Percentiles rank a stretch among this genome's conserved stretches.
These are phyloP conservation scores for Fusarium incarnatum DNA, from an alignment of 2,329 filamentous ascomycete species.

Conservation along the genomic window DNA sequence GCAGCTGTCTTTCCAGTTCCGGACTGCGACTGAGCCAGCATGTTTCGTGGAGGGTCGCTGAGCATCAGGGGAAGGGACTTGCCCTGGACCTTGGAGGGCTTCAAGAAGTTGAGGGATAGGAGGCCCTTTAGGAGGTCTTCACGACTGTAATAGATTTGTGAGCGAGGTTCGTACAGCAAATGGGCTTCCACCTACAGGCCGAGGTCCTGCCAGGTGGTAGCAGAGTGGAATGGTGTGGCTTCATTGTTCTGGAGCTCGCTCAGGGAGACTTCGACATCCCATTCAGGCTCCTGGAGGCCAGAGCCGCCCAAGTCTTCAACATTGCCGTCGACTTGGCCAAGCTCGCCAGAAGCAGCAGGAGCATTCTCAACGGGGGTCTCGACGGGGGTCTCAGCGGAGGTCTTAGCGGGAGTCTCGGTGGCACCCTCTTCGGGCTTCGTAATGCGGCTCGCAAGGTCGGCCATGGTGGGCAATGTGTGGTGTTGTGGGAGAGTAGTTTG, in stretches of 20 bases:
- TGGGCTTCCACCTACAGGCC: constrained; percentile 70
- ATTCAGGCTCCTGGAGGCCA: constrained; percentile 76
- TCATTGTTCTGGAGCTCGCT: constrained; percentile 89
- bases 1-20: constrained; percentile 98
- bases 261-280: constrained; percentile 92
- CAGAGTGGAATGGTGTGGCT: constrained; percentile 88
- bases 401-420: constrained; percentile 17
- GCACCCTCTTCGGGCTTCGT: constrained; percentile 56
- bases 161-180: constrained; percentile 3
- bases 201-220: constrained; percentile 85
- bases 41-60: constrained; percentile 85
- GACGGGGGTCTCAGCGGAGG: constrained; percentile 7
- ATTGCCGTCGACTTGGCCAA: constrained; percentile 54
- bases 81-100: constrained; percentile 98
- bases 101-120: constrained; percentile 85
- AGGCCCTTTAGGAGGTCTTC: constrained; percentile 79
- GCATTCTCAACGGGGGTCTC: constrained; percentile 35
- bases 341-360: constrained; percentile 39
- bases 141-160: constrained; percentile 45
- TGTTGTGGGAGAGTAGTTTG: constrained; percentile 4
- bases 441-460: constrained; percentile 65
- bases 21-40: constrained; percentile 99
- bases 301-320: constrained; percentile 59
- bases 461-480: constrained; percentile 50
- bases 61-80: constrained; percentile 91